phyloP scores from a whole-genome alignment of 2,329 filamentous ascomycete species.

The Aspergillus floridensis region DNA sequence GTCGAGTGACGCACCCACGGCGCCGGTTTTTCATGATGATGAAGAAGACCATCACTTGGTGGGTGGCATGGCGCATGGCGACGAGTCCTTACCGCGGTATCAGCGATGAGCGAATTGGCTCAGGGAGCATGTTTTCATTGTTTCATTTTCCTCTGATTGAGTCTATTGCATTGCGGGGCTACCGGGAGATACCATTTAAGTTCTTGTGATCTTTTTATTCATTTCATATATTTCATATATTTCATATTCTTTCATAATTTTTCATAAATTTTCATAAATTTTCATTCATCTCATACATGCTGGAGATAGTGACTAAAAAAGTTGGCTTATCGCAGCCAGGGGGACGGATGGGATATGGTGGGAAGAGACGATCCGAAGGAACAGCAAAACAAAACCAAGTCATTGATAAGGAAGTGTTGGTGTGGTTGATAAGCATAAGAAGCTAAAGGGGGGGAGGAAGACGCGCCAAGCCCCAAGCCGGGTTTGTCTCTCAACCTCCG shows the following conservation, averaged over 20 bases:
- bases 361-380: background rate
- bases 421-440: background rate
- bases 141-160: slow-evolving; percentile 22
- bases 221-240: slow-evolving; percentile 3
- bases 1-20: slow-evolving; percentile 47
- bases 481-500: background rate
- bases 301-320: background rate
- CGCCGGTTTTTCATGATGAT: slow-evolving; percentile 59
- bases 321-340: background rate
- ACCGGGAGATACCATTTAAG: slow-evolving; percentile 35
- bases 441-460: background rate
- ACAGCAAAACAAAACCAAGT: background rate
- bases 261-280: background rate
- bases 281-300: background rate
- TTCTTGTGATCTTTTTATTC: slow-evolving; percentile 13
- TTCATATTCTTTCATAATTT: slow-evolving; percentile 6
- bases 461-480: background rate
- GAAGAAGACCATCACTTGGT: slow-evolving; percentile 53
- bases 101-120: slow-evolving; percentile 32
- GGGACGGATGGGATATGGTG: background rate
- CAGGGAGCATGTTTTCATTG: slow-evolving; percentile 6
- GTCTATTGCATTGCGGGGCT: slow-evolving; percentile 30
- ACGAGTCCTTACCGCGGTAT: slow-evolving; percentile 46
- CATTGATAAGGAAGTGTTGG: background rate
- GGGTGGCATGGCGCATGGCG: slow-evolving; percentile 35